Conservation (phyloP, 2,329 filamentous ascomycete species). For the Fusarium circinatum region DNA sequence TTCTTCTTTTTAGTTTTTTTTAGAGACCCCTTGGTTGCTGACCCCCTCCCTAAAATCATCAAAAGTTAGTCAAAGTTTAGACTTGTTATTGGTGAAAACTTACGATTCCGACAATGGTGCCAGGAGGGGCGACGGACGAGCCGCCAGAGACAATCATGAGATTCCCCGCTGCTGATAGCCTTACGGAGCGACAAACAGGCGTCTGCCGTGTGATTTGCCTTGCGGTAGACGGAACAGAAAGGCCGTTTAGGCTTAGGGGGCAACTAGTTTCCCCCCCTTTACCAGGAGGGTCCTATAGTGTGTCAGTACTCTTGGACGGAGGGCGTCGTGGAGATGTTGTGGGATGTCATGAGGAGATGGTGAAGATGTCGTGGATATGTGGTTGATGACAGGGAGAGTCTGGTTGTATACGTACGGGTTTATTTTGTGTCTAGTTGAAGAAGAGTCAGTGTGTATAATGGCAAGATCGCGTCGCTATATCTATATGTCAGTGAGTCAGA, state of each 20-base stretch:
- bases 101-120: accelerated
- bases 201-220: accelerated
- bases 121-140: accelerated
- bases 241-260: too few relatives aligned
- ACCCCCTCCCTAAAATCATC: neutral
- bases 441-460: too few relatives aligned
- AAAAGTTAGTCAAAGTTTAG: neutral
- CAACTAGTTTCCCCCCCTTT: too few relatives aligned
- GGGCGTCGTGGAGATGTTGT: neutral
- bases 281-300: neutral
- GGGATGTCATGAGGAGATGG: too few relatives aligned
- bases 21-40: neutral
- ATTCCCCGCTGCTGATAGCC: accelerated
- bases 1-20: too few relatives aligned
- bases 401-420: too few relatives aligned
- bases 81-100: neutral
- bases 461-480: too few relatives aligned
- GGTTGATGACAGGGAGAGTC: too few relatives aligned
- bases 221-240: too few relatives aligned
- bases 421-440: too few relatives aligned
- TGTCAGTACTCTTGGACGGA: neutral
- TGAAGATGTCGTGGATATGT: too few relatives aligned
- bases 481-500: too few relatives aligned
- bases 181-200: neutral
- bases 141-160: neutral